Evolutionary conservation across 768 basidiomycete genomes (phyloP).

Genomic region (Panaeolus cyanescens): DNA sequence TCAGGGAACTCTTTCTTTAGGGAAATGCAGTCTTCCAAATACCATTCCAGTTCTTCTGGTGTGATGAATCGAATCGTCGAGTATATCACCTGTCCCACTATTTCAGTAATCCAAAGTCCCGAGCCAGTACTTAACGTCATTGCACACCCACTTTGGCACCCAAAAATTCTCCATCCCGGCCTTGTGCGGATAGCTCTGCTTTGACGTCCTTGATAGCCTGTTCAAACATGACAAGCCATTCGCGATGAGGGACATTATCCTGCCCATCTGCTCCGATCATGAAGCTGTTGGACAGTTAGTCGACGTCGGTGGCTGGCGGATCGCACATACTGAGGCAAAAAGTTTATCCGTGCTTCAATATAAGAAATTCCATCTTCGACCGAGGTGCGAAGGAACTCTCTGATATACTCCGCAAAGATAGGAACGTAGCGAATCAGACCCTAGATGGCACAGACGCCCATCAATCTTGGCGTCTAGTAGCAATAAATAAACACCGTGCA

Average conservation of each 20-base stretch:
- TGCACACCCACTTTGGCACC: slow-evolving; percentile 55
- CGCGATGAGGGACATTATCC: slow-evolving; percentile 57
- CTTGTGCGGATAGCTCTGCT: slow-evolving; percentile 48
- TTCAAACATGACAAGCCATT: slow-evolving; percentile 59
- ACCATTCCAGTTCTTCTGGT: slow-evolving; percentile 60
- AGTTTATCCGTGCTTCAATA: slow-evolving; percentile 69
- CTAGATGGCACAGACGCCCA: slow-evolving; percentile 23
- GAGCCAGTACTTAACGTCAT: neutral
- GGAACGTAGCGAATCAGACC: slow-evolving; percentile 54
- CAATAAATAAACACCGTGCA: slow-evolving; percentile 17
- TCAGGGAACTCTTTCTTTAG: slow-evolving; percentile 77
- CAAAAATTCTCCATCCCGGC: slow-evolving; percentile 61
- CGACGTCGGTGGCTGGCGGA: too few relatives aligned
- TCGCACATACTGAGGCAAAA: slow-evolving; percentile 54
- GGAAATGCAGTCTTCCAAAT: slow-evolving; percentile 72
- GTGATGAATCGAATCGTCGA: slow-evolving; percentile 58
- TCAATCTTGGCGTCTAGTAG: neutral
- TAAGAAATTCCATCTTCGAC: slow-evolving; percentile 76
- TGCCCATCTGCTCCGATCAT: slow-evolving; percentile 61
- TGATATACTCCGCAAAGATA: slow-evolving; percentile 60
- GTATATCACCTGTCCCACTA: slow-evolving; percentile 64
- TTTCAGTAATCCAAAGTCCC: neutral
- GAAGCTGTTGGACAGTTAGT: slow-evolving; percentile 35
- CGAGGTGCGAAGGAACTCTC: slow-evolving; percentile 60
- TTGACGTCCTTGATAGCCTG: slow-evolving; percentile 54